phyloP scores from a whole-genome alignment of 1,284 basidiomycete species.

The Mycosarcoma mackinlayi region DNA sequence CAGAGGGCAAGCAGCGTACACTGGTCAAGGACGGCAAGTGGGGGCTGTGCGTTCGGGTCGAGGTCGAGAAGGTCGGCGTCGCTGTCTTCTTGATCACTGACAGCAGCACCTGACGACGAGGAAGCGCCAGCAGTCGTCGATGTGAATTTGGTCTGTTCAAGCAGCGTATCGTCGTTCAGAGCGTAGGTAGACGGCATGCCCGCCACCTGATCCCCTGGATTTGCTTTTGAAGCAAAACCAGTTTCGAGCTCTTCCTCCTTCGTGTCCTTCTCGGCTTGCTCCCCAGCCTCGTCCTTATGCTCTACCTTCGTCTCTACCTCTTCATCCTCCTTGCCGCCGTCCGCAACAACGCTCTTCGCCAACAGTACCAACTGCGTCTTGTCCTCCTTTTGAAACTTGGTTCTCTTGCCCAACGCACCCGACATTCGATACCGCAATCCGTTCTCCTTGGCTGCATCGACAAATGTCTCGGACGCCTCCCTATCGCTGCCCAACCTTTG shows the following conservation, averaged over 20 bases:
- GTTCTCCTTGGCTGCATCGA: slow-evolving; percentile 80
- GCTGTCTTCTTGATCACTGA: slow-evolving; percentile 56
- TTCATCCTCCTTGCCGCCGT: slow-evolving; percentile 48
- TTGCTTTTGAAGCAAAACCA: slow-evolving; percentile 52
- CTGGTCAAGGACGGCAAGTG: slow-evolving; percentile 63
- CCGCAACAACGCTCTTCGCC: slow-evolving; percentile 76
- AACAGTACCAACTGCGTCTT: slow-evolving; percentile 92
- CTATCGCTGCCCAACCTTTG: slow-evolving; percentile 81
- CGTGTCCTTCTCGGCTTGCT: slow-evolving; percentile 40
- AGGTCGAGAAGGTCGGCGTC: slow-evolving; percentile 71
- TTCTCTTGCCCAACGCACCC: slow-evolving; percentile 91
- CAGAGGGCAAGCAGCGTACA: slow-evolving; percentile 64
- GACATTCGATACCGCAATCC: slow-evolving; percentile 90
- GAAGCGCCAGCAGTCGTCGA: slow-evolving; percentile 69
- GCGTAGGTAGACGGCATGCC: slow-evolving; percentile 79
- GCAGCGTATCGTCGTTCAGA: slow-evolving; percentile 94
- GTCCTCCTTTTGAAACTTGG: slow-evolving; percentile 89
- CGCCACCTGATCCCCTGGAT: slow-evolving; percentile 50
- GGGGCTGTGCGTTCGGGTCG: slow-evolving; percentile 83
- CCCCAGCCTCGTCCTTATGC: background rate
- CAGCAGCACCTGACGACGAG: slow-evolving; percentile 71
- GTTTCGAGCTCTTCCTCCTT: slow-evolving; percentile 23
- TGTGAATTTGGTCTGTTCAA: slow-evolving; percentile 93
- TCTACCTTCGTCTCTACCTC: slow-evolving; percentile 34
- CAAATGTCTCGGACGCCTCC: slow-evolving; percentile 81